Evolutionary conservation across 2,329 filamentous ascomycete genomes (phyloP).

Genomic region (Aspergillus versicolor): DNA sequence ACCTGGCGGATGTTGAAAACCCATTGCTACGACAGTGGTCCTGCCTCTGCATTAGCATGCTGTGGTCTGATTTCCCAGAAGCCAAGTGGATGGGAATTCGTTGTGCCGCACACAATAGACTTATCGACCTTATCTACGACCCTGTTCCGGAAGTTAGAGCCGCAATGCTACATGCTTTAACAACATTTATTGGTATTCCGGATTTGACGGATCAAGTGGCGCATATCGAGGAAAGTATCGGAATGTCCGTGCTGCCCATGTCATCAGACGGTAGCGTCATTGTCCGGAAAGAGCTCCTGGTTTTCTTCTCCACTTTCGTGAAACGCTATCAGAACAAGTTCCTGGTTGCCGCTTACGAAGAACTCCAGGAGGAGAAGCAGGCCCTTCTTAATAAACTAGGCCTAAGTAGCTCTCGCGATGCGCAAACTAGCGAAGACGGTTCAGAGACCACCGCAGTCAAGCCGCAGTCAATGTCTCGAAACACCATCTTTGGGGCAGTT

Average conservation of each 20-base stretch:
- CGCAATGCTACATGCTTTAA: slow-evolving; percentile 89
- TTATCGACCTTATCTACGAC: slow-evolving; percentile 79
- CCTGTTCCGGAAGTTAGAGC: slow-evolving; percentile 89
- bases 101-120: slow-evolving; percentile 76
- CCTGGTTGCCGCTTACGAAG: slow-evolving; percentile 86
- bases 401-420: slow-evolving; percentile 23
- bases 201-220: slow-evolving; percentile 89
- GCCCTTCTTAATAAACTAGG: slow-evolving; percentile 58
- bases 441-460: slow-evolving; percentile 27
- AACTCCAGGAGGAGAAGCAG: slow-evolving; percentile 79
- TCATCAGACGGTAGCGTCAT: slow-evolving; percentile 90
- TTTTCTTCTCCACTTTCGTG: slow-evolving; percentile 91
- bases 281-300: slow-evolving; percentile 87
- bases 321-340: slow-evolving; percentile 90
- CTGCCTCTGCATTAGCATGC: slow-evolving; percentile 89
- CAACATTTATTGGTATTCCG: slow-evolving; percentile 89
- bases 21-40: slow-evolving; percentile 91
- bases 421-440: slow-evolving; percentile 16
- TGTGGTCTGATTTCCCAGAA: slow-evolving; percentile 88
- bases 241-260: slow-evolving; percentile 86
- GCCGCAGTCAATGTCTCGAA: slow-evolving; percentile 59
- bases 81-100: slow-evolving; percentile 96
- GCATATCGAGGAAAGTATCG: slow-evolving; percentile 85
- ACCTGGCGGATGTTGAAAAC: slow-evolving; percentile 83
- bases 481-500: slow-evolving; percentile 87